phyloP scores from a whole-genome alignment of 345 rosid genomes.

The Populus nigra region DNA sequence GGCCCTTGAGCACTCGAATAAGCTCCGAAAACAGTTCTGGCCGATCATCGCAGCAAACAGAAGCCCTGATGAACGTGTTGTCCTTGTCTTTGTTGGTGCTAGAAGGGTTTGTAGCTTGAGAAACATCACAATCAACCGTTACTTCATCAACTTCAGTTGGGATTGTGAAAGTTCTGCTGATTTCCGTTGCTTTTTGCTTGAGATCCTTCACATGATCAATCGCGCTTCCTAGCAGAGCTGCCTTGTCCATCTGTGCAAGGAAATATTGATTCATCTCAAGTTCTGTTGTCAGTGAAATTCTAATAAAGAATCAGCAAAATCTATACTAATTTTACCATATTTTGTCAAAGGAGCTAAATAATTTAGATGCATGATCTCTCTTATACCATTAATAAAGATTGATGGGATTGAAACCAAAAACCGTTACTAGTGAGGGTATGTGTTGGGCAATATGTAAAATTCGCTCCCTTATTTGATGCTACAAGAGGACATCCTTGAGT shows the following conservation, averaged over 20 bases:
- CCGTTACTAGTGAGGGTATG: neutral
- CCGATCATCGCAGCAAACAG: constrained; percentile 79
- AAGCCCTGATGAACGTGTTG: constrained; percentile 46
- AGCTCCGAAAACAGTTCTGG: constrained; percentile 74
- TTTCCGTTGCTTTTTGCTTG: constrained; percentile 55
- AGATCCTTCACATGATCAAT: constrained; percentile 74
- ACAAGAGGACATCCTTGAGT: neutral
- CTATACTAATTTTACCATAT: neutral
- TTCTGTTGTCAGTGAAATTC: neutral
- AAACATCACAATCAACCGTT: constrained; percentile 42
- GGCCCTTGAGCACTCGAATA: constrained; percentile 46
- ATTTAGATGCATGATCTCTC: neutral
- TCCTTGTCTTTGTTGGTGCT: constrained; percentile 6
- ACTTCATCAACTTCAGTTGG: constrained; percentile 80
- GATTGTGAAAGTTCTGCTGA: constrained; percentile 39
- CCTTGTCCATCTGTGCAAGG: constrained; percentile 76
- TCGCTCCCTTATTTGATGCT: neutral
- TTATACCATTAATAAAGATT: neutral
- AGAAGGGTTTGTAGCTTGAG: constrained; percentile 13
- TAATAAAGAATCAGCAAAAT: neutral
- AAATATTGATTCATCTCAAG: neutral
- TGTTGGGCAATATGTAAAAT: neutral
- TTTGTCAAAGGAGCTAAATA: neutral
- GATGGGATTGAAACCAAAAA: neutral
- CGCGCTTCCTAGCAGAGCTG: constrained; percentile 71